A percentile compares a stretch with the other conserved stretches of the same genome.
Conservation (phyloP, 257 asterid species). For the Solanum chilense region DNA sequence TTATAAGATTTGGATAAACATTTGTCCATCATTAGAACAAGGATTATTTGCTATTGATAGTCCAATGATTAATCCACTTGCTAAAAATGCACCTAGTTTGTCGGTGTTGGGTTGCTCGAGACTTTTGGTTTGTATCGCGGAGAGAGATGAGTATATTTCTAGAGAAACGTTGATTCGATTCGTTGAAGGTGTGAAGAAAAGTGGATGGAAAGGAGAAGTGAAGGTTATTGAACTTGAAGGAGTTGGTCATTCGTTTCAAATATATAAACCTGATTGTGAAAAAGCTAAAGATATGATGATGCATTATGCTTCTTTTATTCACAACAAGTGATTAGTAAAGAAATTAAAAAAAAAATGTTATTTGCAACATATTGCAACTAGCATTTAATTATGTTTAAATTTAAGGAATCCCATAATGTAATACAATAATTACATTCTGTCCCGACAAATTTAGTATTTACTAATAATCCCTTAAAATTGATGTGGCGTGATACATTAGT, state of each 20-base stretch:
- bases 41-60: not conserved
- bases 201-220: not conserved
- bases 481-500: too few relatives aligned
- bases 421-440: too few relatives aligned
- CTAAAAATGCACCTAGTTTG: not conserved
- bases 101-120: not conserved
- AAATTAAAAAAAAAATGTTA: not conserved
- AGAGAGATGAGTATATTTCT: not conserved
- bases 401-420: too few relatives aligned
- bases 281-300: slow-evolving; percentile 24
- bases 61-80: not conserved
- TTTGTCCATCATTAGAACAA: not conserved
- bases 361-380: not conserved
- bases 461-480: too few relatives aligned
- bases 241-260: slow-evolving; percentile 33
- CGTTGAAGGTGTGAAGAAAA: not conserved
- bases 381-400: too few relatives aligned
- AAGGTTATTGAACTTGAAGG: slow-evolving; percentile 30
- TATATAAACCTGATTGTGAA: not conserved
- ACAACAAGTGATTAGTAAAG: not conserved
- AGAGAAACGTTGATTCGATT: not conserved
- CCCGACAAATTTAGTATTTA: too few relatives aligned
- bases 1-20: not conserved
- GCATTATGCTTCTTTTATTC: slow-evolving; percentile 27
- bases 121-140: not conserved